These are phyloP conservation scores for Dipodascopsis tothii DNA, from an alignment of 805 yeast species.

Conservation along the genomic window DNA sequence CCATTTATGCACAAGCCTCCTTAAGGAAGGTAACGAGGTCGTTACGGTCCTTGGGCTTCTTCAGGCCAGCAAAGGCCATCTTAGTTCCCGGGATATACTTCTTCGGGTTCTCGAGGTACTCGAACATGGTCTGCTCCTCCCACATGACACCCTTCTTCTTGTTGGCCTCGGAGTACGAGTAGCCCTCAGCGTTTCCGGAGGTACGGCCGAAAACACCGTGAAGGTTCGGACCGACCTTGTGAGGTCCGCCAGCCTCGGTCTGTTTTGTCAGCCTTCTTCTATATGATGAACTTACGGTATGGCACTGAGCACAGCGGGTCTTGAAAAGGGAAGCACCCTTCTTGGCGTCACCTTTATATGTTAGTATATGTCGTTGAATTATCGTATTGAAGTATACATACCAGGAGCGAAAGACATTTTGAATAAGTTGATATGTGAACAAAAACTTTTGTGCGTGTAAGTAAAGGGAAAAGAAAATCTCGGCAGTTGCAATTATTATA, in stretches of 20 bases:
- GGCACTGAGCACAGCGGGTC: conserved; percentile 98
- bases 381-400: conserved; percentile 3
- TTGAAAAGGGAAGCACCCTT: conserved; percentile 98
- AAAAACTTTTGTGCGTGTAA: too few relatives aligned
- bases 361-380: not conserved
- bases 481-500: too few relatives aligned
- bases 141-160: conserved; percentile 88
- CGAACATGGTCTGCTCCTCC: conserved; percentile 81
- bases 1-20: conserved; percentile 31
- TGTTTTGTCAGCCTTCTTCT: conserved; percentile 1
- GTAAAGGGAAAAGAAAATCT: too few relatives aligned
- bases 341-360: conserved; percentile 52
- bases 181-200: conserved; percentile 88
- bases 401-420: conserved; percentile 22
- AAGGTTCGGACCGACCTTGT: conserved; percentile 98
- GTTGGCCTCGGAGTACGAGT: conserved; percentile 96
- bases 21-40: conserved; percentile 71
- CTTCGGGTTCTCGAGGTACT: conserved; percentile 98
- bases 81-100: conserved; percentile 99
- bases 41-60: conserved; percentile 98
- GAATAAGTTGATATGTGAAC: not conserved
- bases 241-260: conserved; percentile 81
- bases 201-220: conserved; percentile 89
- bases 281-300: conserved; percentile 51
- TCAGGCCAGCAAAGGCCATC: conserved; percentile 99